Evolutionary conservation across 371 early-diverging fungal species (phyloP), one percentile per base, ranked within the genome.

Genomic region (Mucor irregularis): DNA sequence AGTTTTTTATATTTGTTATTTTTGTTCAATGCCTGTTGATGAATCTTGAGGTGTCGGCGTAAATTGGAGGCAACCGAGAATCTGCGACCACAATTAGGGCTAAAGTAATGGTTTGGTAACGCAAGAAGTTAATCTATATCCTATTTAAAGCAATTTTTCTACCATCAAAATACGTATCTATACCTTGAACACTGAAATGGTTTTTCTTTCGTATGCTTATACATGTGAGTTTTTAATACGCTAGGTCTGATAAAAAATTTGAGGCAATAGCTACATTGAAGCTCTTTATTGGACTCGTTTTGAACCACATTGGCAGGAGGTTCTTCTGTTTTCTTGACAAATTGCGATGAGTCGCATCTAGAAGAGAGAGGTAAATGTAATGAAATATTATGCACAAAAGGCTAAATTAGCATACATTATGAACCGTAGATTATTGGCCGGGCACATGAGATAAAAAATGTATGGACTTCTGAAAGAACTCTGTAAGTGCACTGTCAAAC

Each of bases 241-340:
- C 88, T 88, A 1, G 93, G 93, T 17, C 91, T 83, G 22, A 80
- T 81, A 57, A 93, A 93, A 7, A 71, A 49, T 49, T 90, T 90
- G 7, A 65, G 56, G 52, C 93, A 93, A 5, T 74, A 59, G 2
- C 68, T 69, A 49, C 86, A 86, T 8, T 55, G 60, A 42, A 70
- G 71, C 28, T 63, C 3, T 17, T 45, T 45, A 13, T 45, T 28
- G 2, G 16, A 21, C 30, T 19, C 28, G 39, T 2, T 9, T 19
- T 19, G 39, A 19, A 21, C n/a, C n/a, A n/a, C n/a, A n/a, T n/a
- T n/a, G n/a, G n/a, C n/a, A n/a, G n/a, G n/a, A n/a, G n/a, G n/a
- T 19, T 1, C 19, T 7, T 39, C 21, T 39, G 7, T 39, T 21
- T 39, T 39, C 11, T 39, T 19, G n/a, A n/a, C n/a, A n/a, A n/a